Evolutionary conservation across 1,139 yeast genomes (phyloP), one percentile per base, ranked within the genome.

Genomic region (Debaryomyces singareniensis): DNA sequence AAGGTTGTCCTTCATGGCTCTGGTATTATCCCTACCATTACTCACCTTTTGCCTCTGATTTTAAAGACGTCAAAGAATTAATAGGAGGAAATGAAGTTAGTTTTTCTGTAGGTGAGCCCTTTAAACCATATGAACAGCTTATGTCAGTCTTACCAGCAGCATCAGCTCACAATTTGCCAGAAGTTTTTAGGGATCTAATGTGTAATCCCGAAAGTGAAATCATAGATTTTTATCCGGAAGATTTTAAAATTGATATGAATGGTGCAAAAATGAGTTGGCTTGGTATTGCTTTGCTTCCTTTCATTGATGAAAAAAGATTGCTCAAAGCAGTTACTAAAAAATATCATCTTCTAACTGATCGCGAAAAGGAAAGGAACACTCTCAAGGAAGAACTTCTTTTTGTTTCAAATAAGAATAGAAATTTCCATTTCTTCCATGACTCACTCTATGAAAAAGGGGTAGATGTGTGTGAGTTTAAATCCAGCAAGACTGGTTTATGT

Each of bases 111-210:
- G 96, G 96, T 3, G 65, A 68, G 35, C 98, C 99, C 5, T 89
- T 91, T 55, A 58, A 76, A 42, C 99, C 99, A 1, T 93, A 71
- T 55, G 99, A 93, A 52, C 99, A 93, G 59, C 72, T 93, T 45
- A 89, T 93, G 96, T 82, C 96, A 46, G 98, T 93, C 14, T 62
- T 93, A 44, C 98, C 99, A 0, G 96, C 97, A 1, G 96, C 95
- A 2, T 85, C 96, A 2, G 84, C 87, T n/a, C 95, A 86, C 48
- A 81, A 83, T 4, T 63, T 93, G 25, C 99, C 99, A 0, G 78
- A 72, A 32, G 76, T 85, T 3, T 85, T 91, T 56, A 71, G 93
- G 35, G 79, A 82, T 1, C 61, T 93, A 43, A 89, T 89, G 97
- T 75, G 78, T 9, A 76, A 79, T 23, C 74, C 80, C 0, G 75